Evolutionary conservation across 78 protist genomes (phyloP).

Genomic region (Trichosphaerium sp.): DNA sequence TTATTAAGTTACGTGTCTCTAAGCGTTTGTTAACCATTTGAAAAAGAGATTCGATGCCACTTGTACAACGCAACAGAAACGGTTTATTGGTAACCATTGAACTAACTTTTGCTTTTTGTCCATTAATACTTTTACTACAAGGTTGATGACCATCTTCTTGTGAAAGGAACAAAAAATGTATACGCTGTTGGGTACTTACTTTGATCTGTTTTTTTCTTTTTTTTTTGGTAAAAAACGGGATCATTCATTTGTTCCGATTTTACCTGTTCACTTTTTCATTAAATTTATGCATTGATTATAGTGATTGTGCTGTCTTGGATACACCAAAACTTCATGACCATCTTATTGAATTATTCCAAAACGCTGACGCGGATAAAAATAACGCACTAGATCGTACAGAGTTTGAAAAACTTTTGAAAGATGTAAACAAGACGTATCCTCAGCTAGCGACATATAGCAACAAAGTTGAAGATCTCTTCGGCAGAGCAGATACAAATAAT

Average conservation of each 20-base stretch:
- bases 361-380: conserved; percentile 34
- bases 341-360: conserved; percentile 27
- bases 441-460: conserved; percentile 12
- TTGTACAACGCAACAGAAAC: too few species aligned
- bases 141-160: too few species aligned
- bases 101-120: too few species aligned
- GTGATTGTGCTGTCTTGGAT: conserved; percentile 44
- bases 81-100: too few species aligned
- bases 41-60: not conserved
- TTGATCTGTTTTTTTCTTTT: conserved; percentile 9
- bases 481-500: conserved; percentile 20
- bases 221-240: too few species aligned
- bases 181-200: conserved; percentile 61
- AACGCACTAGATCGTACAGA: conserved; percentile 19
- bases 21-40: not conserved
- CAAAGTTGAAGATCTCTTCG: conserved; percentile 7
- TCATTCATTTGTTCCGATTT: not conserved
- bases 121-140: too few species aligned
- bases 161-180: conserved; percentile 5
- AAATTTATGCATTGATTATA: too few species aligned
- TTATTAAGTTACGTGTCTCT: not conserved
- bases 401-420: not conserved
- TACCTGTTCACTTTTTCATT: too few species aligned
- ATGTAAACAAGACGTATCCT: conserved; percentile 9
- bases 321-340: conserved; percentile 10